Conservation (phyloP, 345 rosid species). For the Murraya koenigii region DNA sequence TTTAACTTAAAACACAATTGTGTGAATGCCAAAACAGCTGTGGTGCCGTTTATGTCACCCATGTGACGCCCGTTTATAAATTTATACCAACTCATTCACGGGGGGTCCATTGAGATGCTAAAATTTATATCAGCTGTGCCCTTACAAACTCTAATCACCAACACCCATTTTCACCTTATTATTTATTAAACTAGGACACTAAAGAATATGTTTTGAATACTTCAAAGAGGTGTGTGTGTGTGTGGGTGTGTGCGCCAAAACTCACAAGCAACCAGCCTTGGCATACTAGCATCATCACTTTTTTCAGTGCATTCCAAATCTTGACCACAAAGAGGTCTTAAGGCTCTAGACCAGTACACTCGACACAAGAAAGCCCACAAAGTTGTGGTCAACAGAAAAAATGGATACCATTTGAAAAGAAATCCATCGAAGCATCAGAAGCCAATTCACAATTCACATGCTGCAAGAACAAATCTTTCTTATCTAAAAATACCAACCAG, state of each 20-base stretch:
- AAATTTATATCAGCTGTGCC: background rate
- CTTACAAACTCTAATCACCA: background rate
- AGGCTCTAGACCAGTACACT: constrained; percentile 6
- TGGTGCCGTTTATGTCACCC: too few relatives aligned
- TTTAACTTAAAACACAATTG: too few relatives aligned
- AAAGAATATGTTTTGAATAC: background rate
- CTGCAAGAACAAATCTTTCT: background rate
- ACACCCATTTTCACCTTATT: background rate
- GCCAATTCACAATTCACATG: background rate
- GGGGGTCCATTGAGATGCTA: background rate
- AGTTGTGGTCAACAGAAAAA: constrained; percentile 30
- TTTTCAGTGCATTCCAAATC: background rate
- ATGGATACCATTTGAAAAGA: background rate
- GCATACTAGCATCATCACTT: background rate
- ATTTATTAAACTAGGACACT: background rate
- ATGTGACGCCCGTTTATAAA: too few relatives aligned
- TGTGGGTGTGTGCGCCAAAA: background rate
- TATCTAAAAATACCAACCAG: background rate
- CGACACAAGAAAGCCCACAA: constrained; percentile 7
- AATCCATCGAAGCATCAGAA: background rate
- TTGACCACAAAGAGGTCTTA: constrained; percentile 14
- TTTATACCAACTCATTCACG: background rate
- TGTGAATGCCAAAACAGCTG: too few relatives aligned
- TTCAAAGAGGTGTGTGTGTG: background rate
- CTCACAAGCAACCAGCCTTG: constrained; percentile 11